Evolutionary conservation across 2,329 filamentous ascomycete genomes (phyloP), one percentile per base, ranked within the genome.

Genomic region (Fusarium pseudoanthophilum): DNA sequence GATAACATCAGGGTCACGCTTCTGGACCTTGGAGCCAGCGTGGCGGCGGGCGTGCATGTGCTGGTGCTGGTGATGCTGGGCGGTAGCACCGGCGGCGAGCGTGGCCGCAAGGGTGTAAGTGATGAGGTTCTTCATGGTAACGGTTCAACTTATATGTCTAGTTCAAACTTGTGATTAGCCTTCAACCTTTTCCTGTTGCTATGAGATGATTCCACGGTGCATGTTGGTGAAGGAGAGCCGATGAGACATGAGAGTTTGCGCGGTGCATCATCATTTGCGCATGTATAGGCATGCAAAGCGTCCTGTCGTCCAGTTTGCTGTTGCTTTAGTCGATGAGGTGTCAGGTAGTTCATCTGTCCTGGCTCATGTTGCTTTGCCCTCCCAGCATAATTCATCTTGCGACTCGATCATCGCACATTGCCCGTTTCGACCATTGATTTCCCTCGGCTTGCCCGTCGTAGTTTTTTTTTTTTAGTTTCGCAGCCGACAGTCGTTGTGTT

Each of bases 51-150:
- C 86, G 80, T 91, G 90, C 77, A 86, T 82, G 73, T 89, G 90
- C 67, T 86, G 86, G 80, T 92, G 90, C 69, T 84, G 82, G 80
- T 92, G 87, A 75, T 89, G 87, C 67, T 91, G 87, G 36, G 91
- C 91, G 57, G 86, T 85, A 64, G 84, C 87, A 60, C 88, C 83
- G 49, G 83, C 84, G 69, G 86, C 87, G 60, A 89, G 75, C 45
- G 87, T 84, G 65, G 87, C 88, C 83, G 86, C 86, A 67, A 89
- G 78, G 79, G 87, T 85, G 73, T 86, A 80, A 64, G 84, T 83
- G 75, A 86, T 73, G 69, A 87, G 77, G 64, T 82, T 82, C 84
- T 87, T 88, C 87, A 89, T 89, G 52, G 75, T 84, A 51, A 65
- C 37, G 65, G 60, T 73, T 24, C 58, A 65, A 68, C 56, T 65